Evolutionary conservation across 164 flowering plant species (phyloP).

Genomic region (Tetrastigma voinierianum): DNA sequence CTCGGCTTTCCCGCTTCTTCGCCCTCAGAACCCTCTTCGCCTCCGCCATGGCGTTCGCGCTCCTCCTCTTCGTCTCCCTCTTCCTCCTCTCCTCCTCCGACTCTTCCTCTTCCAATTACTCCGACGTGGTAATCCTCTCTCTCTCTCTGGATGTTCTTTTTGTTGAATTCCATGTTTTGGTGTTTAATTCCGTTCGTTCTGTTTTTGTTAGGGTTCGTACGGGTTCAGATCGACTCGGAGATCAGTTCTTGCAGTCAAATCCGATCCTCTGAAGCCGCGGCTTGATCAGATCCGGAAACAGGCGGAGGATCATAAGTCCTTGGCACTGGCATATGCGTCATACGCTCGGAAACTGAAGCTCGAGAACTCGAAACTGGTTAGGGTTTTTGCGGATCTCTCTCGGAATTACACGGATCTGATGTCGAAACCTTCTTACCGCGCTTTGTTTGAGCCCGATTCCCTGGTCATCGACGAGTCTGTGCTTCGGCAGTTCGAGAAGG

Average conservation of each 20-base stretch:
- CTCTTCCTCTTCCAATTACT: slow-evolving; percentile 16
- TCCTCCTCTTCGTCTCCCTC: slow-evolving; percentile 22
- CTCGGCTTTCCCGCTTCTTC: not conserved
- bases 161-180: not conserved
- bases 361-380: slow-evolving; percentile 43
- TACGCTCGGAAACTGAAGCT: slow-evolving; percentile 57
- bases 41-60: slow-evolving; percentile 11
- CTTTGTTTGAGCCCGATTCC: slow-evolving; percentile 30
- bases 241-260: slow-evolving; percentile 45
- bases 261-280: slow-evolving; percentile 58
- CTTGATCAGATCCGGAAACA: slow-evolving; percentile 60
- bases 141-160: not conserved
- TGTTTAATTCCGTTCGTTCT: slow-evolving; percentile 1
- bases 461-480: slow-evolving; percentile 31
- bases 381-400: slow-evolving; percentile 49
- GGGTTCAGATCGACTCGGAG: slow-evolving; percentile 34
- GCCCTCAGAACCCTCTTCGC: slow-evolving; percentile 11
- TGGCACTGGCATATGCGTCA: slow-evolving; percentile 46
- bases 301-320: slow-evolving; percentile 48
- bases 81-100: slow-evolving; percentile 27
- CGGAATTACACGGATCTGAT: slow-evolving; percentile 48
- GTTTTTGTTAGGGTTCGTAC: slow-evolving; percentile 10
- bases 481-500: slow-evolving; percentile 46
- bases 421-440: slow-evolving; percentile 31
- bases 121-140: slow-evolving; percentile 6